Percentiles rank a stretch among this genome's conserved stretches.
phyloP scores from a whole-genome alignment of 2,329 filamentous ascomycete genomes.

The Cordyceps fumosorosea region DNA sequence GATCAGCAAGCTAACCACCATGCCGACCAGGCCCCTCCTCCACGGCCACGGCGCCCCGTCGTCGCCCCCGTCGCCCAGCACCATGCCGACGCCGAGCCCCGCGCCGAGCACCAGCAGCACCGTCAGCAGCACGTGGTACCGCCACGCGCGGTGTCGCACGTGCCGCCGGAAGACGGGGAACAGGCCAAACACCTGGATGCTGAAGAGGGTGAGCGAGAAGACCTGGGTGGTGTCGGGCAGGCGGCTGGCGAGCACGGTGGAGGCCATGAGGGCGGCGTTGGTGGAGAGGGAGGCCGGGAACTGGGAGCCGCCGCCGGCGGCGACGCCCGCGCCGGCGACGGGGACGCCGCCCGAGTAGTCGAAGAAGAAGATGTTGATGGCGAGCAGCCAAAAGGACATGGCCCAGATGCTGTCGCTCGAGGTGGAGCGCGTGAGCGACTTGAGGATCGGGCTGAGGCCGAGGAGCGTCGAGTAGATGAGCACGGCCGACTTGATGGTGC shows the following conservation, averaged over 20 bases:
- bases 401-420: constrained; percentile 96
- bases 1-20: constrained; percentile 67
- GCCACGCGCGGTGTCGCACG: constrained; percentile 73
- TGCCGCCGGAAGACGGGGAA: constrained; percentile 97
- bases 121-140: constrained; percentile 72
- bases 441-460: constrained; percentile 88
- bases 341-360: constrained; percentile 73
- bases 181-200: constrained; percentile 92
- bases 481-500: constrained; percentile 84
- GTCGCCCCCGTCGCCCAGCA: constrained; percentile 39
- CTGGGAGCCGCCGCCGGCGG: constrained; percentile 40
- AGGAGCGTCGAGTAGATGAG: constrained; percentile 90
- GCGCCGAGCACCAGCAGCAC: constrained; percentile 70
- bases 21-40: constrained; percentile 59
- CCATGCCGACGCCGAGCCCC: constrained; percentile 66
- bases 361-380: constrained; percentile 96
- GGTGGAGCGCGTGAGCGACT: constrained; percentile 89
- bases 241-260: constrained; percentile 84
- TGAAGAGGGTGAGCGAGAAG: constrained; percentile 91
- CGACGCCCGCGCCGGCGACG: constrained; percentile 31
- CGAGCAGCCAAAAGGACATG: constrained; percentile 84
- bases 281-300: constrained; percentile 76
- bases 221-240: constrained; percentile 88
- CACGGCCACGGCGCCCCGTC: constrained; percentile 38
- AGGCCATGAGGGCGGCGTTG: constrained; percentile 94